Percentiles rank a stretch among this genome's conserved stretches.
Evolutionary conservation across 2,329 filamentous ascomycete species (phyloP).

Genomic region (Paramyrothecium roridum): DNA sequence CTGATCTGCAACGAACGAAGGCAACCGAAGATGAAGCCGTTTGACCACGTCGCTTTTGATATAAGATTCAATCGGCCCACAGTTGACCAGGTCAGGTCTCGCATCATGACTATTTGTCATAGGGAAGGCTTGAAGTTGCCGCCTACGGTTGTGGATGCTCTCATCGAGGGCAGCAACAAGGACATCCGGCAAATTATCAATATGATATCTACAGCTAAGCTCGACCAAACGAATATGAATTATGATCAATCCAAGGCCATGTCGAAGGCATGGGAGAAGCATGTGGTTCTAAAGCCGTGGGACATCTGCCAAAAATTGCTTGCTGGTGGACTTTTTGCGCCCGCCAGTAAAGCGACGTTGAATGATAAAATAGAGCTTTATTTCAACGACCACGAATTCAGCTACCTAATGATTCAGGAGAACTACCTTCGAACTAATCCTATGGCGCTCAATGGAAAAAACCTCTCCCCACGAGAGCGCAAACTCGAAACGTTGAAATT

Average conservation of each 20-base stretch:
- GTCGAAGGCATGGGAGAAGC: constrained; percentile 98
- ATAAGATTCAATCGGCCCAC: constrained; percentile 86
- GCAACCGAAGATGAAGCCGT: constrained; percentile 96
- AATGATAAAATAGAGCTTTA: constrained; percentile 99
- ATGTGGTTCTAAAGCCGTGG: constrained; percentile 95
- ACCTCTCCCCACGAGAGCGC: constrained; percentile 62
- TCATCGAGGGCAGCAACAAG: constrained; percentile 92
- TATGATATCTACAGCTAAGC: constrained; percentile 92
- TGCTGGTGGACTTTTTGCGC: constrained; percentile 79
- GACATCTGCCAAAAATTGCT: constrained; percentile 95
- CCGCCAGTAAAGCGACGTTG: constrained; percentile 77
- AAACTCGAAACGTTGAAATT: constrained; percentile 83
- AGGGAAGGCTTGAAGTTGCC: constrained; percentile 87
- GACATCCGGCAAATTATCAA: constrained; percentile 98
- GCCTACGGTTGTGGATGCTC: constrained; percentile 77
- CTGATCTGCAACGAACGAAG: constrained; percentile 96
- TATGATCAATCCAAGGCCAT: constrained; percentile 87
- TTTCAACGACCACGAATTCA: constrained; percentile 99
- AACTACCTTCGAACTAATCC: constrained; percentile 91
- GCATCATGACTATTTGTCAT: constrained; percentile 93
- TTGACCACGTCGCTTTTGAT: constrained; percentile 82
- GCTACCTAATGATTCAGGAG: constrained; percentile 95
- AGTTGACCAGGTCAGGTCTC: constrained; percentile 83
- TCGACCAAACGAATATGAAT: constrained; percentile 77
- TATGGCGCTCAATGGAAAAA: constrained; percentile 52